A percentile compares a stretch with the other conserved stretches of the same genome.
These are phyloP conservation scores for Tetracladium setigerum DNA, from an alignment of 495 filamentous ascomycete species.

Conservation along the genomic window DNA sequence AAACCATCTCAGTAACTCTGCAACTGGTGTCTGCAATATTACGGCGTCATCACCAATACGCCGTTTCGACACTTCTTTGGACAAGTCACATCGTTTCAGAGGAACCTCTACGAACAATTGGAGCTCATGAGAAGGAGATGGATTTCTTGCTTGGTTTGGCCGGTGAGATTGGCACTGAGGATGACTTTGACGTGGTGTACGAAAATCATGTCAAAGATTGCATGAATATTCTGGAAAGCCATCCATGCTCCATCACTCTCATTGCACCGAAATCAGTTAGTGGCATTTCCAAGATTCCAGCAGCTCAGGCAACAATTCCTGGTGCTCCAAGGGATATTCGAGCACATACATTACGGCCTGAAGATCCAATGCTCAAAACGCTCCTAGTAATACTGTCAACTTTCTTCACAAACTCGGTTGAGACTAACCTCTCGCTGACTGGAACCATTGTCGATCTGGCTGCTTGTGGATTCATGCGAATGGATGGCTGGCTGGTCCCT, in stretches of 20 bases:
- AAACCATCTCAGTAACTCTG: conserved; percentile 82
- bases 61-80: conserved; percentile 66
- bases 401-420: conserved; percentile 85
- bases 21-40: conserved; percentile 78
- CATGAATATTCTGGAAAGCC: conserved; percentile 68
- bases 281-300: conserved; percentile 41
- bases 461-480: conserved; percentile 69
- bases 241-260: conserved; percentile 58
- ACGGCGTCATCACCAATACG: conserved; percentile 79
- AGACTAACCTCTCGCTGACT: conserved; percentile 81
- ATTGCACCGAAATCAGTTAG: conserved; percentile 45
- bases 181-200: conserved; percentile 71
- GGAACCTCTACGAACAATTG: conserved; percentile 57
- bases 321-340: conserved; percentile 48
- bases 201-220: conserved; percentile 77
- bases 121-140: conserved; percentile 73
- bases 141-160: conserved; percentile 66
- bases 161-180: conserved; percentile 60
- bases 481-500: conserved; percentile 86
- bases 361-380: conserved; percentile 70
- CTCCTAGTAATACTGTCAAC: conserved; percentile 61
- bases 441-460: conserved; percentile 75
- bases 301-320: conserved; percentile 41
- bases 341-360: conserved; percentile 52
- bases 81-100: conserved; percentile 45